Percentiles rank a stretch among this genome's conserved stretches.
Evolutionary conservation across 768 basidiomycete genomes (phyloP).

Genomic region (Auricularia cornea): DNA sequence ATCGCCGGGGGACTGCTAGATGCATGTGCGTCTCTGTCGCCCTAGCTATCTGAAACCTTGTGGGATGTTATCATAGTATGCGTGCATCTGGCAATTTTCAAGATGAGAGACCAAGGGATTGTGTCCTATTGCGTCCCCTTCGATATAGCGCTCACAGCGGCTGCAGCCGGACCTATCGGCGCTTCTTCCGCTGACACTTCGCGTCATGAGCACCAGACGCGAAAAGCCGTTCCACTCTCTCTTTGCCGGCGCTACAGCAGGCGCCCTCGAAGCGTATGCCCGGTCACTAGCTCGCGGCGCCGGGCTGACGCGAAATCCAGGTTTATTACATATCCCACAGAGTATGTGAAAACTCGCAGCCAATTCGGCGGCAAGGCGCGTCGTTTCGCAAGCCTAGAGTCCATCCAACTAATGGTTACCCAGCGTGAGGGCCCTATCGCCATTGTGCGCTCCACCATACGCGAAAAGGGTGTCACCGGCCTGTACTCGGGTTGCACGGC

Average conservation of each 20-base stretch:
- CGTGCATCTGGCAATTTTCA: no score
- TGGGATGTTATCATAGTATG: no score
- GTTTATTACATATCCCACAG: constrained; percentile 81
- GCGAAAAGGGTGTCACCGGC: constrained; percentile 66
- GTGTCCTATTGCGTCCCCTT: no score
- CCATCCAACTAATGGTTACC: not conserved
- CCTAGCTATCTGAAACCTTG: no score
- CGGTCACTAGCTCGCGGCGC: not conserved
- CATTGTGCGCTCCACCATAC: constrained; percentile 68
- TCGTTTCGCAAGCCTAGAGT: constrained; percentile 4
- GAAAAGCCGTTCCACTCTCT: constrained; percentile 67
- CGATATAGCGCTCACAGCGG: no score
- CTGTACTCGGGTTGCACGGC: constrained; percentile 93
- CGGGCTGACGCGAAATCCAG: constrained; percentile 30
- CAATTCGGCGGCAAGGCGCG: constrained; percentile 79
- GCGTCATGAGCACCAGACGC: constrained; percentile 29
- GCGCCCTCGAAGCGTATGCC: constrained; percentile 84
- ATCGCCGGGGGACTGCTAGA: no score
- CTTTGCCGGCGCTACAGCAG: constrained; percentile 86
- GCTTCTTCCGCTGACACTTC: no score
- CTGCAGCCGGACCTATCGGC: no score
- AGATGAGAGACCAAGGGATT: no score
- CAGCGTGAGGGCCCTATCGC: constrained; percentile 63
- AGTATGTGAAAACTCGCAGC: constrained; percentile 88
- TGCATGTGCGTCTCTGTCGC: no score